phyloP scores from a whole-genome alignment of 1,139 yeast genomes.

The Nadsonia commutata region DNA sequence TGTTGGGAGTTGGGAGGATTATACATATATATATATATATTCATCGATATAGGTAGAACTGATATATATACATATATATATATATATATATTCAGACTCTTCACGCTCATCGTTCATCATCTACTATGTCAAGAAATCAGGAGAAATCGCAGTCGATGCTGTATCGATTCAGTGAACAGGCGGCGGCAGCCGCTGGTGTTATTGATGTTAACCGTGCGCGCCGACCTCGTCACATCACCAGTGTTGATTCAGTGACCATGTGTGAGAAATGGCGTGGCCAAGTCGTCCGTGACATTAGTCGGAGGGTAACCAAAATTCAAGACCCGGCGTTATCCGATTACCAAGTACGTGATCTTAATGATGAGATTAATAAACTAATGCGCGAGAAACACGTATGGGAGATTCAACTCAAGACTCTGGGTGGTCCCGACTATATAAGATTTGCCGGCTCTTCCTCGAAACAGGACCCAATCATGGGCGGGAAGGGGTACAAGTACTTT shows the following conservation, averaged over 20 bases:
- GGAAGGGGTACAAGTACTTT: slow-evolving; percentile 50
- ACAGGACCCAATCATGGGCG: slow-evolving; percentile 13
- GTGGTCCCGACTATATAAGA: slow-evolving; percentile 49
- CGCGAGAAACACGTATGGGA: slow-evolving; percentile 71
- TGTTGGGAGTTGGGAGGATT: too few relatives aligned
- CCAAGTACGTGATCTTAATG: slow-evolving; percentile 62
- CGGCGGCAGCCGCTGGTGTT: slow-evolving; percentile 45
- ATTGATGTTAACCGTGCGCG: slow-evolving; percentile 30
- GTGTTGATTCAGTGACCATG: slow-evolving; percentile 41
- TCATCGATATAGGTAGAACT: too few relatives aligned
- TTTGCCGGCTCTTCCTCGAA: slow-evolving; percentile 9
- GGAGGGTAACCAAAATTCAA: slow-evolving; percentile 46
- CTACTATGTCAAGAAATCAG: slow-evolving; percentile 64
- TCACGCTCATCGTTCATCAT: too few relatives aligned
- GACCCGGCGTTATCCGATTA: slow-evolving; percentile 44
- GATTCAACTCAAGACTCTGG: slow-evolving; percentile 47
- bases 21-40: too few relatives aligned
- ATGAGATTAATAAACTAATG: slow-evolving; percentile 53
- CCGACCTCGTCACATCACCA: slow-evolving; percentile 47
- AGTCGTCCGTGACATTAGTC: slow-evolving; percentile 49
- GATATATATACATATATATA: too few relatives aligned
- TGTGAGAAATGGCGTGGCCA: slow-evolving; percentile 71
- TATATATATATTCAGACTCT: too few relatives aligned
- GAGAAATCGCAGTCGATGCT: slow-evolving; percentile 66
- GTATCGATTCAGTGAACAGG: slow-evolving; percentile 47